Evolutionary conservation across 805 yeast genomes (phyloP).

Genomic region (Kuraishia hungarica): DNA sequence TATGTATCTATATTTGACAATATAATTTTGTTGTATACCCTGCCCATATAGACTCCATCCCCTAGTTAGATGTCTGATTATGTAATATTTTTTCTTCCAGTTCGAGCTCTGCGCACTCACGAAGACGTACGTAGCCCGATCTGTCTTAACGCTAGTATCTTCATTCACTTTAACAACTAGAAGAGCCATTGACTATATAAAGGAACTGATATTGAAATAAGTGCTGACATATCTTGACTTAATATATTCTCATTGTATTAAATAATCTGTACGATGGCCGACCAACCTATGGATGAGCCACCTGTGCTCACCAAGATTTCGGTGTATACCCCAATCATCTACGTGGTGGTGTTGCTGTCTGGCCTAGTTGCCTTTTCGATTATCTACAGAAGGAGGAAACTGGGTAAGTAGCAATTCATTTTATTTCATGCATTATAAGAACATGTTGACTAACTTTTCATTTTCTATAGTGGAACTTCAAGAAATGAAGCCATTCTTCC

Average conservation of each 20-base stretch:
- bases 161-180: no score
- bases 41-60: not conserved
- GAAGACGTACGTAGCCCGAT: not conserved
- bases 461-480: slow-evolving; percentile 31
- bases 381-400: slow-evolving; percentile 51
- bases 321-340: slow-evolving; percentile 65
- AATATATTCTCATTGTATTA: not conserved
- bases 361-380: slow-evolving; percentile 65
- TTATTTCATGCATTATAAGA: no score
- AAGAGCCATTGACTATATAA: not conserved
- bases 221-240: no score
- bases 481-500: slow-evolving; percentile 65
- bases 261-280: not conserved
- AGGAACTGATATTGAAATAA: slow-evolving; percentile 1
- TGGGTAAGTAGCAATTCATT: slow-evolving; percentile 18
- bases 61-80: not conserved
- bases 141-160: not conserved
- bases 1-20: no score
- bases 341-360: slow-evolving; percentile 59
- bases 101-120: not conserved
- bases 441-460: slow-evolving; percentile 7
- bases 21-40: no score
- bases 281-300: not conserved
- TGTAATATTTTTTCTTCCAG: not conserved
- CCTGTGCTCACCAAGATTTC: slow-evolving; percentile 34